Evolutionary conservation across 75 land plant species (phyloP), one percentile per base, ranked within the genome.

Genomic region (Sequoiadendron giganteum): DNA sequence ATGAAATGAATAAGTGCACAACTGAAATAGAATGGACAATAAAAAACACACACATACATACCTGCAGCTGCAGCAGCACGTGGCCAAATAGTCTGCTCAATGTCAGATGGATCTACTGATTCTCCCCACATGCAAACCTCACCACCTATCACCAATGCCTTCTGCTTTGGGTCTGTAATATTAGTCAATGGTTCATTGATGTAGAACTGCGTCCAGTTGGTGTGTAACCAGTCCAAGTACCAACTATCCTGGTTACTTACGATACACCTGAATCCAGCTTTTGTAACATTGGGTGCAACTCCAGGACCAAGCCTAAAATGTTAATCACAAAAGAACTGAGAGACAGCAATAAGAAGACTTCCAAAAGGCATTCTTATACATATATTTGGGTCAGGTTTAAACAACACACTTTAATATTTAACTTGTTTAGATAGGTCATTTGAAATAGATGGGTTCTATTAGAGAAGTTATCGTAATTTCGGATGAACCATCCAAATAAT

Each of bases 101-200:
- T 91, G 61, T 97, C 94, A 0, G 96, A 95, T 14, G 85, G 94
- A 91, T 97, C 99, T 25, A 93, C 93, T 10, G 88, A 89, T 83
- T 97, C 99, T 36, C 96, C 99, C 99, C 99, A 97, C 97, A 95
- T 93, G 92, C 99, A 95, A 25, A 97, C 99, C 86, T 97, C 99
- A 28, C 99, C 99, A 14, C 99, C 99, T 58, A 97, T 85, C 18
- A 97, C 93, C 65, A 97, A 89, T 42, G 89, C 87, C 49, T 95
- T 95, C 61, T 97, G 93, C 2, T 85, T 80, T 15, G 91, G 89
- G 10, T 92, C 80, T 0, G 89, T 89, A 75, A 97, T 93, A 89
- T 91, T 89, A 65, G 86, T 85, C 32, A 95, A 92, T 16, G 99
- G 99, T 83, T 97, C 99, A 49, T 95, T 95, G 49, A 83, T 40